Percentiles rank a stretch among this genome's conserved stretches.
phyloP scores from a whole-genome alignment of 495 filamentous ascomycete species.

The Jackrogersella multiformis region DNA sequence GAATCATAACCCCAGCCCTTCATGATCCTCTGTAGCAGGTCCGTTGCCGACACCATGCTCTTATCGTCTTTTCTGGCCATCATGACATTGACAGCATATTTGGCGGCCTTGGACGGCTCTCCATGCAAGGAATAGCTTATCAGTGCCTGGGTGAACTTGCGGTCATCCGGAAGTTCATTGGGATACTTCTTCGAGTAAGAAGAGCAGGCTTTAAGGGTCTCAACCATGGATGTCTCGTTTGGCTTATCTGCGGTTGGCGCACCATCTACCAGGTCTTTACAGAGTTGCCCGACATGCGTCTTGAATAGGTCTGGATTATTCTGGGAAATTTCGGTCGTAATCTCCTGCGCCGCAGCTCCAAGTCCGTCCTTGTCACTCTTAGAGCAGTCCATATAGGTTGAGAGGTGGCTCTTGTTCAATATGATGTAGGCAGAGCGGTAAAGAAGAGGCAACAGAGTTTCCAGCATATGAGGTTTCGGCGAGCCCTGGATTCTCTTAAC shows the following conservation, averaged over 20 bases:
- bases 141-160: conserved; percentile 83
- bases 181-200: conserved; percentile 87
- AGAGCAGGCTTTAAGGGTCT: conserved; percentile 91
- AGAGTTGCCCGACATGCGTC: conserved; percentile 91
- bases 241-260: conserved; percentile 73
- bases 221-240: conserved; percentile 75
- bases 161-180: conserved; percentile 82
- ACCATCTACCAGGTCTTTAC: conserved; percentile 80
- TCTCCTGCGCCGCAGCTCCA: conserved; percentile 82
- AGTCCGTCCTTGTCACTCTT: conserved; percentile 81
- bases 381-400: conserved; percentile 86
- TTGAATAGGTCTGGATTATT: conserved; percentile 88
- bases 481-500: conserved; percentile 75
- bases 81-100: conserved; percentile 91
- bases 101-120: conserved; percentile 81
- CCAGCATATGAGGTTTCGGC: conserved; percentile 66
- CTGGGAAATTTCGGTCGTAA: conserved; percentile 91
- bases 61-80: conserved; percentile 82
- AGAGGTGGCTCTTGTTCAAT: conserved; percentile 93
- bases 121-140: conserved; percentile 83
- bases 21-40: conserved; percentile 77
- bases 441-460: conserved; percentile 82
- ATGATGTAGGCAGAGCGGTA: conserved; percentile 84
- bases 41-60: conserved; percentile 81
- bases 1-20: conserved; percentile 80